Conservation (phyloP, 1,284 basidiomycete species). For the Schizopora paradoxa region DNA sequence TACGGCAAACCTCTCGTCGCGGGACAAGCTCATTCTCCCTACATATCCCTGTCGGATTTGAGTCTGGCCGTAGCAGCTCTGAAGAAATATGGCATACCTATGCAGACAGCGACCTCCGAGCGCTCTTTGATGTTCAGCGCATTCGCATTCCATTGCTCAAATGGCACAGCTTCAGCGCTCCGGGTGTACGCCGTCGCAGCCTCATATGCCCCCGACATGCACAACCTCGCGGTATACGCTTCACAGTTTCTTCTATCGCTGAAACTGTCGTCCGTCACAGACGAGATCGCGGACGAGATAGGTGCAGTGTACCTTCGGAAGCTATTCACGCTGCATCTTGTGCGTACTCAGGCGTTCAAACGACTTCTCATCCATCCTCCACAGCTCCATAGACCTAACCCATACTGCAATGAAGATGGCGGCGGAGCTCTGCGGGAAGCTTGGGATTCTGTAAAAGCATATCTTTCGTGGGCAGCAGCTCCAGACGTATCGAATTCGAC, state of each 20-base stretch:
- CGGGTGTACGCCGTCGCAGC: conserved; percentile 58
- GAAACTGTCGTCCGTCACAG: conserved; percentile 48
- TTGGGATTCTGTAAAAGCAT: conserved; percentile 62
- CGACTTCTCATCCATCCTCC: conserved; percentile 53
- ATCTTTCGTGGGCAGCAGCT: conserved; percentile 63
- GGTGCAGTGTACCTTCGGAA: conserved; percentile 58
- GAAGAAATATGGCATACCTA: conserved; percentile 45
- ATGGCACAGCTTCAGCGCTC: conserved; percentile 50
- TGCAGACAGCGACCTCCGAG: conserved; percentile 35
- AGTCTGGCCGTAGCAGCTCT: conserved; percentile 43
- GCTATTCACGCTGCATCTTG: conserved; percentile 53
- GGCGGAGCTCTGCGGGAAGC: conserved; percentile 60
- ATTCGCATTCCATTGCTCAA: conserved; percentile 50
- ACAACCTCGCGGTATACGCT: conserved; percentile 53
- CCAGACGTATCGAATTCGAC: conserved; percentile 27
- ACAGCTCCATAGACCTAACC: conserved; percentile 53
- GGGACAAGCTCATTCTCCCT: conserved; percentile 57
- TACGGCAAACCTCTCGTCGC: conserved; percentile 56
- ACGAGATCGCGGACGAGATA: conserved; percentile 53
- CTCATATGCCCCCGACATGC: conserved; percentile 44
- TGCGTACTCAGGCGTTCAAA: conserved; percentile 45
- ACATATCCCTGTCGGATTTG: conserved; percentile 35
- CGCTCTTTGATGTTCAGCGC: conserved; percentile 38
- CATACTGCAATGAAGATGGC: conserved; percentile 50
- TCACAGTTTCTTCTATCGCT: conserved; percentile 58